Conservation (phyloP, 2,329 filamentous ascomycete species). For the Curvularia lunata region DNA sequence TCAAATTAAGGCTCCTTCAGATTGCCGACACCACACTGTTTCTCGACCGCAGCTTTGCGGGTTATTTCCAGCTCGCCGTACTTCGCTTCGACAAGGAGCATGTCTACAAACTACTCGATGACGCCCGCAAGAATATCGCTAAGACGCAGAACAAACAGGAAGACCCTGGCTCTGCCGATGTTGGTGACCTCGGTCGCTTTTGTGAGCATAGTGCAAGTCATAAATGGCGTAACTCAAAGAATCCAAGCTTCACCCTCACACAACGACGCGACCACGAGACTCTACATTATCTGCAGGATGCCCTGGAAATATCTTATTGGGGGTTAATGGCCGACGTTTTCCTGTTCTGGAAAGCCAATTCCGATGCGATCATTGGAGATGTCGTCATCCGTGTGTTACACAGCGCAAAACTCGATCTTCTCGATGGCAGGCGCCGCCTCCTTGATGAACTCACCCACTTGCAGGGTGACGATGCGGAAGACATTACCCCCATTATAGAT, state of each 20-base stretch:
- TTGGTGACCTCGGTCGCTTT: background rate
- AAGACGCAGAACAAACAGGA: background rate
- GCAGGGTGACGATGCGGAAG: background rate
- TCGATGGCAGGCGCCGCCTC: background rate
- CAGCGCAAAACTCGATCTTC: background rate
- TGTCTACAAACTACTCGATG: background rate
- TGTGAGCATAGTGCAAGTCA: background rate
- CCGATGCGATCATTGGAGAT: background rate
- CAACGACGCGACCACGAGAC: background rate
- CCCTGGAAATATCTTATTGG: background rate
- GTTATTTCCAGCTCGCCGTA: background rate
- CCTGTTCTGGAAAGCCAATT: background rate
- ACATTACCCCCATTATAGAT: background rate
- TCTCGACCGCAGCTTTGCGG: background rate
- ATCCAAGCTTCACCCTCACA: background rate
- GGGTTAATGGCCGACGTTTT: background rate
- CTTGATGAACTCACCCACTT: background rate
- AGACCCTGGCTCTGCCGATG: background rate
- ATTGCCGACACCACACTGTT: background rate
- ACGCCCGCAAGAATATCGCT: background rate
- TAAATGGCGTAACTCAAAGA: background rate
- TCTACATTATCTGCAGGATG: constrained; percentile 1
- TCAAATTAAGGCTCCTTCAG: background rate
- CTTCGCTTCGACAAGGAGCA: background rate
- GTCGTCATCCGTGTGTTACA: background rate